A percentile compares a stretch with the other conserved stretches of the same genome.
Conservation (phyloP, 2,329 filamentous ascomycete species). For the Exophiala spinifera region DNA sequence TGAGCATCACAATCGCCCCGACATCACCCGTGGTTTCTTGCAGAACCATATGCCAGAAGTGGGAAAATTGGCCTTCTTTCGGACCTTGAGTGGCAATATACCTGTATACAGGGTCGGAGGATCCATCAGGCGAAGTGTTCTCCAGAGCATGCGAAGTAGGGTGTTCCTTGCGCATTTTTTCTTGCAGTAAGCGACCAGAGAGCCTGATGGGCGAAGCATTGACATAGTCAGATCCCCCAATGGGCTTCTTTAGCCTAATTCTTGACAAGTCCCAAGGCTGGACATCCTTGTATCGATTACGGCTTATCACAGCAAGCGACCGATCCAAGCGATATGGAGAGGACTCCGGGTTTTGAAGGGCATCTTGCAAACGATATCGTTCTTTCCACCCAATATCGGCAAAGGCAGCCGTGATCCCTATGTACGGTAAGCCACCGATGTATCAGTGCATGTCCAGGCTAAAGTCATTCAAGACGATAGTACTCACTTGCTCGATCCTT, state of each 20-base stretch:
- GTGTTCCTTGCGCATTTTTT: slow-evolving; percentile 42
- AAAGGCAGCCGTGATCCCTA: slow-evolving; percentile 61
- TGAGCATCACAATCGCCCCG: slow-evolving; percentile 91
- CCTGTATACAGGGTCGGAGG: slow-evolving; percentile 39
- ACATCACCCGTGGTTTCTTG: slow-evolving; percentile 67
- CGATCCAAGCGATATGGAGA: slow-evolving; percentile 59
- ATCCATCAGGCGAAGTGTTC: neutral
- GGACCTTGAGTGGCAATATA: slow-evolving; percentile 90
- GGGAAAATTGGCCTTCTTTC: slow-evolving; percentile 68
- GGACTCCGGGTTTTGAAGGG: slow-evolving; percentile 44
- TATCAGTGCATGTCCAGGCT: slow-evolving; percentile 5
- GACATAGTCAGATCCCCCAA: slow-evolving; percentile 72
- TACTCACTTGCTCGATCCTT: slow-evolving; percentile 27
- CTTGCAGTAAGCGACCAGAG: slow-evolving; percentile 43
- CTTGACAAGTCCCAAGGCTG: slow-evolving; percentile 86
- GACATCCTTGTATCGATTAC: slow-evolving; percentile 88
- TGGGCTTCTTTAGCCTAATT: slow-evolving; percentile 73
- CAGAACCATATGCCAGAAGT: slow-evolving; percentile 95
- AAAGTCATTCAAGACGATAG: neutral
- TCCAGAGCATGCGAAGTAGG: slow-evolving; percentile 17
- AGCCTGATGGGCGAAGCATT: slow-evolving; percentile 73
- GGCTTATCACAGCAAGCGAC: slow-evolving; percentile 53
- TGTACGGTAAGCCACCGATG: slow-evolving; percentile 13
- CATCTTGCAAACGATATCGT: slow-evolving; percentile 51
- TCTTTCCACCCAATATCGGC: slow-evolving; percentile 61